Percentiles rank a stretch among this genome's conserved stretches.
Conservation (phyloP, 129 eudicot genomes). For the Tagetes erecta region DNA sequence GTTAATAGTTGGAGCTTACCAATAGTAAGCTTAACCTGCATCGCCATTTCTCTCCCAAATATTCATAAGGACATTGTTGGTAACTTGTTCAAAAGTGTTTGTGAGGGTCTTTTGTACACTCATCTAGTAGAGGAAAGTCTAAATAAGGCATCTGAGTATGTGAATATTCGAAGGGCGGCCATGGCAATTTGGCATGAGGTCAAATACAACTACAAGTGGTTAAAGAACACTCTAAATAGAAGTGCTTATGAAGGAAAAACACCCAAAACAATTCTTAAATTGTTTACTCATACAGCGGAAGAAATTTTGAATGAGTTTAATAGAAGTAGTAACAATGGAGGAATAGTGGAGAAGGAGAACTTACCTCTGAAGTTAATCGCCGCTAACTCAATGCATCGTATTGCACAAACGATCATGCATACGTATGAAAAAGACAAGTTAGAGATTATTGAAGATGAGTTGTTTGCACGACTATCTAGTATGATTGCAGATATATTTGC, state of each 20-base stretch:
- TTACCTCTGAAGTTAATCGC: not conserved
- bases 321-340: not conserved
- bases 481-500: constrained; percentile 1
- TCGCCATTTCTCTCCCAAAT: not conserved
- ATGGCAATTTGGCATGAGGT: not conserved
- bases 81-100: constrained; percentile 13
- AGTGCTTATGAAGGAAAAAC: constrained; percentile 5
- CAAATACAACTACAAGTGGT: not conserved
- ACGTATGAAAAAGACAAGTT: too few species aligned
- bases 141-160: not conserved
- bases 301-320: not conserved
- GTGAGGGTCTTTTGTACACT: constrained; percentile 16
- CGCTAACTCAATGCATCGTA: constrained; percentile 1
- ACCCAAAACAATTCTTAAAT: not conserved
- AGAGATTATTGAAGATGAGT: not conserved
- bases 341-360: not conserved
- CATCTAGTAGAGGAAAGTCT: constrained; percentile 17
- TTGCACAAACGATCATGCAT: not conserved
- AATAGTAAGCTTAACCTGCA: constrained; percentile 13
- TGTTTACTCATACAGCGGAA: not conserved
- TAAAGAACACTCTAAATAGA: not conserved
- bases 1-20: constrained; percentile 25
- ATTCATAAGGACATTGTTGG: not conserved
- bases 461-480: not conserved
- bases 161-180: not conserved